phyloP scores from a whole-genome alignment of 768 basidiomycete genomes.

The Punctularia strigosozonata region DNA sequence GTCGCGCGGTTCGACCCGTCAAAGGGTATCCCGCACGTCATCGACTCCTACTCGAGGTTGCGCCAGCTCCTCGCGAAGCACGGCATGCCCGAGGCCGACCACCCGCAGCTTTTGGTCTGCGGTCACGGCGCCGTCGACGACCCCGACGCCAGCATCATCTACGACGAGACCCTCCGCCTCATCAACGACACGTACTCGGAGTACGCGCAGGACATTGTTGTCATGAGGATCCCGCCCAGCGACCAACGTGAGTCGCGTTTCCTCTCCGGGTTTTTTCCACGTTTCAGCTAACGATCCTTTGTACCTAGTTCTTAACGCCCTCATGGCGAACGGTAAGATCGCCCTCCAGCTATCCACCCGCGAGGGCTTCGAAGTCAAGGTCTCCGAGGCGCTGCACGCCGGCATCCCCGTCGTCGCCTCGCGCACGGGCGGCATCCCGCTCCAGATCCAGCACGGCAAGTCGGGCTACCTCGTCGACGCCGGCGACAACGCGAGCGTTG shows the following conservation, averaged over 20 bases:
- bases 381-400: constrained; percentile 88
- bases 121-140: constrained; percentile 94
- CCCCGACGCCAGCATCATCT: constrained; percentile 88
- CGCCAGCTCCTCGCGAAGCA: constrained; percentile 46
- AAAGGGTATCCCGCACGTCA: constrained; percentile 72
- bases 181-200: constrained; percentile 39
- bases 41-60: constrained; percentile 82
- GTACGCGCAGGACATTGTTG: constrained; percentile 54
- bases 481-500: constrained; percentile 67
- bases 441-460: constrained; percentile 81
- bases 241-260: constrained; percentile 53
- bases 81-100: constrained; percentile 32
- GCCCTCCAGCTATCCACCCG: constrained; percentile 87
- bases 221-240: constrained; percentile 73
- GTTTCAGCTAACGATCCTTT: constrained; percentile 3
- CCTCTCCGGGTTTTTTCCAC: not conserved
- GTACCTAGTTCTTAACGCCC: constrained; percentile 71
- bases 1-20: constrained; percentile 92
- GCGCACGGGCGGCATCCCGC: constrained; percentile 85
- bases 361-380: constrained; percentile 97
- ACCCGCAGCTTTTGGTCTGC: constrained; percentile 70
- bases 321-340: constrained; percentile 83
- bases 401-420: constrained; percentile 80
- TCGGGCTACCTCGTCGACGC: constrained; percentile 77
- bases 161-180: constrained; percentile 62